Conservation (phyloP, 2,329 filamentous ascomycete genomes). For the Arthrobotrys pseudoclavata region DNA sequence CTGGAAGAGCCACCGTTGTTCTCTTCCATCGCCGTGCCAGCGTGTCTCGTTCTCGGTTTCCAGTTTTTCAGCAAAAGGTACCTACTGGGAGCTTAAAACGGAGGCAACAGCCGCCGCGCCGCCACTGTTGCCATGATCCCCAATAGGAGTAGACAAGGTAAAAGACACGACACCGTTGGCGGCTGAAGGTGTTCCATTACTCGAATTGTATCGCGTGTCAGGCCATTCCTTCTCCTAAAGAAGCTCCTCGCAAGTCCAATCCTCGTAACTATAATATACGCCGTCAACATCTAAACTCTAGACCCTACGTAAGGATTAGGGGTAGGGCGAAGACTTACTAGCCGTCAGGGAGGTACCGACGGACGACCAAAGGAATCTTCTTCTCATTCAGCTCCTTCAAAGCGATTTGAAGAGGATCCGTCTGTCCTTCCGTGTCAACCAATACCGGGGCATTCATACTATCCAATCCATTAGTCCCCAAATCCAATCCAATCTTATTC, state of each 20-base stretch:
- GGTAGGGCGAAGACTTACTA: conserved; percentile 74
- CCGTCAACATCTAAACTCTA: conserved; percentile 1
- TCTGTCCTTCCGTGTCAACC: conserved; percentile 96
- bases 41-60: not conserved
- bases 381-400: conserved; percentile 98
- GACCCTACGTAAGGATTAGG: not conserved
- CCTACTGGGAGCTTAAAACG: not conserved
- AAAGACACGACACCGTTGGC: not conserved
- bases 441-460: conserved; percentile 79
- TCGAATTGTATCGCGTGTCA: conserved; percentile 9
- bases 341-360: conserved; percentile 95
- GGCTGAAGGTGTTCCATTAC: not conserved
- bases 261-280: conserved; percentile 83
- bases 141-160: not conserved
- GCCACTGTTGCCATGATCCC: not conserved
- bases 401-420: conserved; percentile 95
- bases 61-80: not conserved
- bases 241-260: conserved; percentile 98
- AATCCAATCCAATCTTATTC: not conserved
- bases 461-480: not conserved
- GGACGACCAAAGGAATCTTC: conserved; percentile 96
- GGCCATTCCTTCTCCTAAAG: conserved; percentile 61
- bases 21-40: not conserved
- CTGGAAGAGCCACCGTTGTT: not conserved
- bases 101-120: not conserved